Percentiles rank a stretch among this genome's conserved stretches.
Conservation (phyloP, 2,329 filamentous ascomycete species). For the Aspergillus sp. region DNA sequence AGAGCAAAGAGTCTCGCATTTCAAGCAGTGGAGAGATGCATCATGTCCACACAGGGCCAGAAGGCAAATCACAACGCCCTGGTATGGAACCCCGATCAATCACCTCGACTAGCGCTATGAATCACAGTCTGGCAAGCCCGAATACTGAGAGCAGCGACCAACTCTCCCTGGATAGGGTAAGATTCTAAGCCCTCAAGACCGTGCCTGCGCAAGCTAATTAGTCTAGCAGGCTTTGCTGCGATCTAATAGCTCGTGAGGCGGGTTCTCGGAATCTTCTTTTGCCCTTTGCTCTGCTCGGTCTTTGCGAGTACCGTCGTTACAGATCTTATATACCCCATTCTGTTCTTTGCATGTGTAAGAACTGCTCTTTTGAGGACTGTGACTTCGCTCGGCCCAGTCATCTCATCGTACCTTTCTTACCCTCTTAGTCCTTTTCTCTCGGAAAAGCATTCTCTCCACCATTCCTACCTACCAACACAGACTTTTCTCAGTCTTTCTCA, state of each 20-base stretch:
- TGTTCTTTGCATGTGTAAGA: conserved; percentile 30
- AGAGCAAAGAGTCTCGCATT: conserved; percentile 48
- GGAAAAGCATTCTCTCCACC: conserved; percentile 13
- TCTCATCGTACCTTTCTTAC: conserved; percentile 19
- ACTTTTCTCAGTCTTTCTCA: conserved; percentile 12
- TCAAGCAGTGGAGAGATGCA: conserved; percentile 47
- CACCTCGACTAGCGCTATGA: conserved; percentile 68
- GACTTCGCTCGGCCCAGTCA: conserved; percentile 14
- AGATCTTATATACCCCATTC: conserved; percentile 32
- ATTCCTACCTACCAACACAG: conserved; percentile 7
- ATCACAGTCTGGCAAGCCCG: conserved; percentile 64
- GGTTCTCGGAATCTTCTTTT: conserved; percentile 26
- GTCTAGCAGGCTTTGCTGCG: conserved; percentile 45
- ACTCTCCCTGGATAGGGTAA: conserved; percentile 64
- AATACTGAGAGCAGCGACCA: conserved; percentile 63
- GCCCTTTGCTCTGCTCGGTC: conserved; percentile 30
- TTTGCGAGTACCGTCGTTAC: conserved; percentile 34
- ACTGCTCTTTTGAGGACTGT: conserved; percentile 23
- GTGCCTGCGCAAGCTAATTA: conserved; percentile 27
- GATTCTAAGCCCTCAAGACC: conserved; percentile 28
- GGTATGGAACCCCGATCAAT: conserved; percentile 66
- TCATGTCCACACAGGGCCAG: conserved; percentile 35
- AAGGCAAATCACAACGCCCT: conserved; percentile 55
- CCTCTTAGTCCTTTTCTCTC: conserved; percentile 18
- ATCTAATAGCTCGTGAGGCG: conserved; percentile 54